phyloP scores from a whole-genome alignment of 176 grass and related monocot genomes.

The Eragrostis curvula region DNA sequence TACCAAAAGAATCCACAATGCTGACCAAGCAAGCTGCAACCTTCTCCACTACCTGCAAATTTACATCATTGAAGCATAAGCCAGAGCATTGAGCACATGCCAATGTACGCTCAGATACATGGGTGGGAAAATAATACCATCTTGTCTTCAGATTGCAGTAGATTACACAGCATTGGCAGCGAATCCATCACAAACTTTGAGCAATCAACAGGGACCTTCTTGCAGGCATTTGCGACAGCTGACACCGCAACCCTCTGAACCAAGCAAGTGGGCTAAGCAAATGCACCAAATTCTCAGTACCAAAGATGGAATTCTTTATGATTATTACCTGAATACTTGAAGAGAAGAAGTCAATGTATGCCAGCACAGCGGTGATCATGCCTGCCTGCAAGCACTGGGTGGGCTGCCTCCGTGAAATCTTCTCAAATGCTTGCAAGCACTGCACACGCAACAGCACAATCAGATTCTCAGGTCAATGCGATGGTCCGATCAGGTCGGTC shows the following conservation, averaged over 20 bases:
- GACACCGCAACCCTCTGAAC: constrained; percentile 83
- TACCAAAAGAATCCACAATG: constrained; percentile 69
- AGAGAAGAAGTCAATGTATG: constrained; percentile 87
- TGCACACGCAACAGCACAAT: constrained; percentile 27
- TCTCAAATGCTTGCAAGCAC: constrained; percentile 97
- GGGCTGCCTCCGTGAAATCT: constrained; percentile 77
- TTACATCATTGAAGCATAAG: constrained; percentile 28
- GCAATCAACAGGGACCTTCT: constrained; percentile 64
- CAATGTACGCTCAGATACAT: constrained; percentile 3
- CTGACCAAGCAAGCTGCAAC: constrained; percentile 76
- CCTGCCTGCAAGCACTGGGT: constrained; percentile 80
- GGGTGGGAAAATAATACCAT: constrained; percentile 49
- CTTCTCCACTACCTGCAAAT: constrained; percentile 76
- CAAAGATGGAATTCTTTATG: not conserved
- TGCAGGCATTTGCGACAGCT: constrained; percentile 79
- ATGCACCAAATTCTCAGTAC: constrained; percentile 20
- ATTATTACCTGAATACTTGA: constrained; percentile 72
- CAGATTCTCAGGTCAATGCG: constrained; percentile 27
- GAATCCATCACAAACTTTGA: constrained; percentile 77
- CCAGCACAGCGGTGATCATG: constrained; percentile 65
- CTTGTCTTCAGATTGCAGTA: constrained; percentile 76
- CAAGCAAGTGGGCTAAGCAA: constrained; percentile 29
- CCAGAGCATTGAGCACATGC: constrained; percentile 7
- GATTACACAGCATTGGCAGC: constrained; percentile 67
- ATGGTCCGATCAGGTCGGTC: not conserved